phyloP scores from a whole-genome alignment of 257 asterid genomes.

The Linderniella brevidens region DNA sequence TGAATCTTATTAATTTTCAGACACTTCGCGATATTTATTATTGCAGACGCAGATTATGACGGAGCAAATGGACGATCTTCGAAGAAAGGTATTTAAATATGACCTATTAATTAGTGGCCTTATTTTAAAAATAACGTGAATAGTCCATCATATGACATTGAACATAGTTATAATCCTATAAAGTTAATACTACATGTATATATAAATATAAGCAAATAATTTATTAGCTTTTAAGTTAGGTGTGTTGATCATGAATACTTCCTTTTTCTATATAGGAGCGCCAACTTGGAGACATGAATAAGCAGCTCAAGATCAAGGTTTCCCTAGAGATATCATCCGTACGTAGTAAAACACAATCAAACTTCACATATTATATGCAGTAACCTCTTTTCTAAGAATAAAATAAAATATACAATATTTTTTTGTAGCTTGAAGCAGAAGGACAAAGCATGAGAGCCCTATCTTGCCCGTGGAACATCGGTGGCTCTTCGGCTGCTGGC shows the following conservation, averaged over 20 bases:
- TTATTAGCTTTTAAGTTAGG: no score
- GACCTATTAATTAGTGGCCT: no score
- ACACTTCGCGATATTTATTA: background rate
- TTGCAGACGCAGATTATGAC: constrained; percentile 60
- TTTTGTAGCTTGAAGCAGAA: constrained; percentile 51
- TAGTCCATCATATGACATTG: background rate
- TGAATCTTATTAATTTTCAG: background rate
- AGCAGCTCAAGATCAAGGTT: constrained; percentile 67
- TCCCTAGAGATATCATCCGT: constrained; percentile 65
- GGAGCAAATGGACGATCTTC: constrained; percentile 88
- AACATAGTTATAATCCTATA: no score
- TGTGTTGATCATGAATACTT: no score
- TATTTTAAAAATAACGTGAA: background rate
- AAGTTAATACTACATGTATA: no score
- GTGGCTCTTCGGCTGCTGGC: constrained; percentile 21
- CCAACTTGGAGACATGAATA: constrained; percentile 78
- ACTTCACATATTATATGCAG: background rate
- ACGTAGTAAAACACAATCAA: background rate
- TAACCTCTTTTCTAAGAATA: background rate
- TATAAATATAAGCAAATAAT: no score
- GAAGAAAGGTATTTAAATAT: constrained; percentile 44
- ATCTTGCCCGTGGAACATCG: constrained; percentile 35
- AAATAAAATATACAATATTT: background rate
- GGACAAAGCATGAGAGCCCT: constrained; percentile 27
- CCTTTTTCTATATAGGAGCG: constrained; percentile 50